A percentile compares a stretch with the other conserved stretches of the same genome.
These are phyloP conservation scores for Croton setiger DNA, from an alignment of 441 rosid species.

Conservation along the genomic window DNA sequence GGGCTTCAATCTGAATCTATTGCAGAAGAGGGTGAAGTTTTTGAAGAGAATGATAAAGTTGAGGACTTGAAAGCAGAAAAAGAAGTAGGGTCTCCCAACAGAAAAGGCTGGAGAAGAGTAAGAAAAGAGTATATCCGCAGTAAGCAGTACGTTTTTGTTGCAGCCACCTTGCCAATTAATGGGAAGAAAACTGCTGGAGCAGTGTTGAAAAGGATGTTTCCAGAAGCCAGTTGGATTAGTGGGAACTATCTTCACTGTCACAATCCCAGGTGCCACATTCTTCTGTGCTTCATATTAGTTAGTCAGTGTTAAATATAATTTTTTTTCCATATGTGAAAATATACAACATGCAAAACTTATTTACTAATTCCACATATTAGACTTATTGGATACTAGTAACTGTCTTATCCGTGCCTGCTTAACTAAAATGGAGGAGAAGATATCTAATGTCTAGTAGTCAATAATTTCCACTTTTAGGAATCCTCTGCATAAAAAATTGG, in stretches of 20 bases:
- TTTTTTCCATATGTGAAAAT: not conserved
- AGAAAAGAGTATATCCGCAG: slow-evolving; percentile 67
- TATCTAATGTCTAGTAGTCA: not conserved
- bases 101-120: slow-evolving; percentile 77
- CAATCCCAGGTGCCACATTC: slow-evolving; percentile 68
- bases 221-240: slow-evolving; percentile 80
- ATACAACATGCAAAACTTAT: not conserved
- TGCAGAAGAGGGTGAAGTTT: slow-evolving; percentile 39
- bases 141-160: slow-evolving; percentile 90
- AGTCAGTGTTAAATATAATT: not conserved
- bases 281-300: slow-evolving; percentile 6
- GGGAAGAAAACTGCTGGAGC: slow-evolving; percentile 96
- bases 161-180: slow-evolving; percentile 90
- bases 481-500: not conserved
- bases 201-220: slow-evolving; percentile 78
- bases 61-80: slow-evolving; percentile 26
- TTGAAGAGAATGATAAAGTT: slow-evolving; percentile 32
- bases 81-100: slow-evolving; percentile 29
- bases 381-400: not conserved
- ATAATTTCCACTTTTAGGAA: not conserved
- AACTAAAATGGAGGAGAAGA: slow-evolving; percentile 7
- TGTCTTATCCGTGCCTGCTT: not conserved
- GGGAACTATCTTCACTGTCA: slow-evolving; percentile 90
- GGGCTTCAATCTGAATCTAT: slow-evolving; percentile 31
- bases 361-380: not conserved